Conservation (phyloP, 495 filamentous ascomycete species). For the Platismatia glauca region DNA sequence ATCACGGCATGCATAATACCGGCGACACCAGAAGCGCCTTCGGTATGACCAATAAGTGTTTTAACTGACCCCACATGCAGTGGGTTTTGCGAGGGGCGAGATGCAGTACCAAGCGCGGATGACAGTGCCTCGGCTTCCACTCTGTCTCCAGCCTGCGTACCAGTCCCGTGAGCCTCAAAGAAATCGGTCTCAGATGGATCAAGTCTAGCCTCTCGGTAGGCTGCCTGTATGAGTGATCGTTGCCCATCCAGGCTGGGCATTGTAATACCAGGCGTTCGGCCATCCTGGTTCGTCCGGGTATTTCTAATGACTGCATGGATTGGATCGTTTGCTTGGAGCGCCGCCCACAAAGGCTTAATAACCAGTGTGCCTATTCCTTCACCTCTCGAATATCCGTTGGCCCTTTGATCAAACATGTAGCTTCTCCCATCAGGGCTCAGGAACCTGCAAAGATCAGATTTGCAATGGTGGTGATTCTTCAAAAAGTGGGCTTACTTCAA, state of each 20-base stretch:
- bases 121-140: conserved; percentile 14
- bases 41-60: conserved; percentile 48
- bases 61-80: conserved; percentile 47
- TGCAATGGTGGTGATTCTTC: not conserved
- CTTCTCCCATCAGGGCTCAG: conserved; percentile 27
- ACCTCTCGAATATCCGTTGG: conserved; percentile 34
- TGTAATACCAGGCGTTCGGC: conserved; percentile 30
- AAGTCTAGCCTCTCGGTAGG: conserved; percentile 20
- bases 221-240: conserved; percentile 19
- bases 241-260: conserved; percentile 26
- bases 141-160: conserved; percentile 52
- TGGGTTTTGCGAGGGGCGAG: conserved; percentile 28
- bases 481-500: not conserved
- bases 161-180: conserved; percentile 39
- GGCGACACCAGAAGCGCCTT: conserved; percentile 43
- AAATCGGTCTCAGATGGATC: conserved; percentile 23
- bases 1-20: conserved; percentile 45
- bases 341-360: conserved; percentile 33
- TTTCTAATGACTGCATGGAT: conserved; percentile 31
- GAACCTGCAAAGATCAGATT: conserved; percentile 14
- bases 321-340: conserved; percentile 30
- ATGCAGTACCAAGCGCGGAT: not conserved
- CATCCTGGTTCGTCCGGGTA: conserved; percentile 33
- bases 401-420: conserved; percentile 29
- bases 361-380: conserved; percentile 32